Evolutionary conservation across 2,329 filamentous ascomycete species (phyloP).

Genomic region (Huntiella moniliformis): DNA sequence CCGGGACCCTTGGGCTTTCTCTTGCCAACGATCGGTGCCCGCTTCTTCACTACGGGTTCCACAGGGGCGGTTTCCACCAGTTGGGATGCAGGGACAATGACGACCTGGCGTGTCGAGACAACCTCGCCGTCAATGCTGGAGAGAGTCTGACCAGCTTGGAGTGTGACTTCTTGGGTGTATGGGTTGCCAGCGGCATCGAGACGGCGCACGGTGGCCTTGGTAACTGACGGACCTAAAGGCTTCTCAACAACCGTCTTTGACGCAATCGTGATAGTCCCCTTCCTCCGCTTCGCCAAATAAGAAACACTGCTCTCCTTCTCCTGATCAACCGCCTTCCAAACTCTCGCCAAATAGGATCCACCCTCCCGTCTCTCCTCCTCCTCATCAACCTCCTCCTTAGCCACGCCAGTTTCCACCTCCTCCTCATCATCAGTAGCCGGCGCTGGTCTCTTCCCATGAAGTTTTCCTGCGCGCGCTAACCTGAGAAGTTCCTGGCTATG

Average conservation of each 20-base stretch:
- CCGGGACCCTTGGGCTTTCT: conserved; percentile 54
- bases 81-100: conserved; percentile 35
- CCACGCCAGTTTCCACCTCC: conserved; percentile 26
- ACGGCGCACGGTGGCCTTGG: conserved; percentile 63
- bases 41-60: conserved; percentile 31
- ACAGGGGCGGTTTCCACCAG: conserved; percentile 31
- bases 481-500: conserved; percentile 70
- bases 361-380: conserved; percentile 41
- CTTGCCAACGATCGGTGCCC: conserved; percentile 52
- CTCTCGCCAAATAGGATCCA: conserved; percentile 35
- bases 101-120: conserved; percentile 35
- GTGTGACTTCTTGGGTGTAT: conserved; percentile 66
- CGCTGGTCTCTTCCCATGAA: conserved; percentile 50
- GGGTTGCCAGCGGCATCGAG: conserved; percentile 63
- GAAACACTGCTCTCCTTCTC: conserved; percentile 36
- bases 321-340: conserved; percentile 44
- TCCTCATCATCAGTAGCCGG: conserved; percentile 44
- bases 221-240: conserved; percentile 36
- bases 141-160: conserved; percentile 52
- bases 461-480: conserved; percentile 56
- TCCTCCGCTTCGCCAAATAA: conserved; percentile 41
- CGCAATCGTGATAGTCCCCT: conserved; percentile 38
- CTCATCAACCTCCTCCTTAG: conserved; percentile 36
- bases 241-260: conserved; percentile 30
- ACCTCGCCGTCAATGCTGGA: conserved; percentile 56